phyloP scores from a whole-genome alignment of 2,329 filamentous ascomycete species.

The Diaporthe destruens region DNA sequence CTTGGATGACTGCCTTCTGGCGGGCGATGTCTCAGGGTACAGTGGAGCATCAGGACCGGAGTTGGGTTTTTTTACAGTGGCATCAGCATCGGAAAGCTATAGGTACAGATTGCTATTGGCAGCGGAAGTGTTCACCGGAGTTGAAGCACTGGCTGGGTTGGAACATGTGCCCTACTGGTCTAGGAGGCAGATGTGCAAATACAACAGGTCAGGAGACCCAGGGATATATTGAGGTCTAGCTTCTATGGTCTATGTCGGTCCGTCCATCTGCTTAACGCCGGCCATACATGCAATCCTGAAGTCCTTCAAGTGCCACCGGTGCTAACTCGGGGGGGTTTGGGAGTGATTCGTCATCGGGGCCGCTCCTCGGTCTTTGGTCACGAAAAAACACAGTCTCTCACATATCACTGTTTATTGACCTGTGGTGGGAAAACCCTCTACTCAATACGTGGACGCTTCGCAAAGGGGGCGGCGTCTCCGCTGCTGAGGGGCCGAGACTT shows the following conservation, averaged over 20 bases:
- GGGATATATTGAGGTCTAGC: conserved; percentile 37
- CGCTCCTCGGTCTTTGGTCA: conserved; percentile 16
- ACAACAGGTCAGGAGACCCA: conserved; percentile 32
- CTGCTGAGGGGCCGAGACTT: conserved; percentile 42
- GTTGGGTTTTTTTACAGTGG: not conserved
- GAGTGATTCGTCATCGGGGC: conserved; percentile 15
- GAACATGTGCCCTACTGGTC: conserved; percentile 28
- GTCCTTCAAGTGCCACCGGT: conserved; percentile 10
- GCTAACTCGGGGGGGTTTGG: not conserved
- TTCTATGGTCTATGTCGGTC: conserved; percentile 39
- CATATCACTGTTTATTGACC: conserved; percentile 37
- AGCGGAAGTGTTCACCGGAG: not conserved
- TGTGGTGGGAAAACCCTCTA: conserved; percentile 38
- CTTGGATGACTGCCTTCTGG: not conserved
- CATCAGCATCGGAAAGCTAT: not conserved
- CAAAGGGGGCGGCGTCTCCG: conserved; percentile 37
- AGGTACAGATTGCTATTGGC: not conserved
- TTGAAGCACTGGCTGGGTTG: not conserved
- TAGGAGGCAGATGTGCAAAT: conserved; percentile 15
- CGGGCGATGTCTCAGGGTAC: not conserved
- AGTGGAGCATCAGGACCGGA: conserved; percentile 7
- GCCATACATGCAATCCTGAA: conserved; percentile 25
- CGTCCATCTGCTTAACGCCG: conserved; percentile 31
- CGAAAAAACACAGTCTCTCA: not conserved
- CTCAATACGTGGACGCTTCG: conserved; percentile 42